Base-by-base conservation (phyloP, 2,329 filamentous ascomycete species). In the Epichloe baconii region DNA sequence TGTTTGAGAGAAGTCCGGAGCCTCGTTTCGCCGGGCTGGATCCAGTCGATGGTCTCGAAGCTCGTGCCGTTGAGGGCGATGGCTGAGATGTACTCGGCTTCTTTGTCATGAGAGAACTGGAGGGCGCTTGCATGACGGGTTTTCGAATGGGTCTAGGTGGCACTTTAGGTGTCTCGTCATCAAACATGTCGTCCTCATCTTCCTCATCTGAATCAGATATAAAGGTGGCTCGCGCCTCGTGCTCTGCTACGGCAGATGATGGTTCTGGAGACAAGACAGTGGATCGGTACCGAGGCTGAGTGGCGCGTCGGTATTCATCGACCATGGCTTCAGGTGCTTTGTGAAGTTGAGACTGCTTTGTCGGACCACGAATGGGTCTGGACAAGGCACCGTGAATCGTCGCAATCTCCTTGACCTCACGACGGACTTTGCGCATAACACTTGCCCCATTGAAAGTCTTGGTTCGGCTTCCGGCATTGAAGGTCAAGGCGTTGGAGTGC, bases 341-440 rank as follows among this genome's bases (percentile, higher is more conserved):
- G 19, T 53, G 63, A 43, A 82, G 69, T 56, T 70, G 68, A 44
- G 31, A 69, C 54, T 52, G 66, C 63, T 12, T 68, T 64, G 11
- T 51, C 5, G 61, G 60, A 4, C 57, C 53, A 8, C 47, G 52
- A 35, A 58, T 54, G 17, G 53, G 40, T 43, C 63, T 71, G 17
- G 71, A 68, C 36, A 79, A 66, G 35, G 68, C 67, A 49, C 73
- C 71, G 55, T 75, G 72, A 37, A 71, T 71, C 51, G 56, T 69
- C 49, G 67, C 68, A 43, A 80, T 76, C 57, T 80, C 75, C 45
- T 69, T 71, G 5, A 75, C 76, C 58, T 84, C 77, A 46, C 77
- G 71, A 44, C 73, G 71, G 21, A 79, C 76, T 56, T 75, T 79
- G 50, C 72, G 70, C 58, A 84, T 70, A 48, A 82, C 71, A 53